Conservation (phyloP, 192 early-diverging fungal species). For the Backusella macrospora region DNA sequence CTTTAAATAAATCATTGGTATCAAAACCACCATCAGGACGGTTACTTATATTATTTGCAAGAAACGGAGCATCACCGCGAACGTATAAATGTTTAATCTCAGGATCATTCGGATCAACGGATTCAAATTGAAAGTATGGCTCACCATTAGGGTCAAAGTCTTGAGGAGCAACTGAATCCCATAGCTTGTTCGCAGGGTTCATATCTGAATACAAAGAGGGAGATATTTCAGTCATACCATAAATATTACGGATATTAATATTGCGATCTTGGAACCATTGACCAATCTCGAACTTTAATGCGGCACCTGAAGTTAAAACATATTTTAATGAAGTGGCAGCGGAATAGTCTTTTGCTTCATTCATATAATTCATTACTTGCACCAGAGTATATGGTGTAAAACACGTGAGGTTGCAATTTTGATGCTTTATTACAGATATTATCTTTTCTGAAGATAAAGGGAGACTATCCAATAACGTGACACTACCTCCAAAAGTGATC, state of each 20-base stretch:
- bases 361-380: background rate
- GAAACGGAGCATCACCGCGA: background rate
- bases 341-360: background rate
- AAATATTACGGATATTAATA: background rate
- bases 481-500: background rate
- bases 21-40: conserved; percentile 25
- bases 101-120: background rate
- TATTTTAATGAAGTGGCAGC: background rate
- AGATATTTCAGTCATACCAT: background rate
- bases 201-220: background rate
- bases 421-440: background rate
- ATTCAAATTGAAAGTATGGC: background rate
- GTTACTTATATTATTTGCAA: conserved; percentile 7
- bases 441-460: background rate
- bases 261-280: background rate
- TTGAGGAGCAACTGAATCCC: background rate
- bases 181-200: background rate
- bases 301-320: background rate
- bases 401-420: background rate
- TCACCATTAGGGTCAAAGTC: background rate
- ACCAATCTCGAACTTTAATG: background rate
- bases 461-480: background rate
- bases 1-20: conserved; percentile 29
- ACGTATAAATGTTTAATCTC: background rate
- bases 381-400: background rate